phyloP scores from a whole-genome alignment of 805 yeast species.

The Spathaspora gorwiae region DNA sequence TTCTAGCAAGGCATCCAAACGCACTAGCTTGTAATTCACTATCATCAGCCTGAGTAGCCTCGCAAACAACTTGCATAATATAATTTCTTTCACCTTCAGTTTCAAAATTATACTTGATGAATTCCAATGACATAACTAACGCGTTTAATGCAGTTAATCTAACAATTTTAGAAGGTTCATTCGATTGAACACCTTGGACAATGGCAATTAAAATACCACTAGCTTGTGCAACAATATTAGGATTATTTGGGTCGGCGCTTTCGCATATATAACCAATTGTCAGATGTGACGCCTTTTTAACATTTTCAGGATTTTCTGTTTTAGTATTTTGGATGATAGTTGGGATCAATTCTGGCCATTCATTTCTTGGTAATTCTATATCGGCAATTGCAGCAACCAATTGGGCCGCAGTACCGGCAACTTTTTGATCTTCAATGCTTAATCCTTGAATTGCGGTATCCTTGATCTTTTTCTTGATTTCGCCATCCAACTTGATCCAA shows the following conservation, averaged over 20 bases:
- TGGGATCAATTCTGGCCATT: conserved; percentile 85
- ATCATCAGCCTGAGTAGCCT: conserved; percentile 90
- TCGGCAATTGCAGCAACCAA: conserved; percentile 96
- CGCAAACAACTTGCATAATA: conserved; percentile 98
- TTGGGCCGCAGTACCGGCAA: conserved; percentile 87
- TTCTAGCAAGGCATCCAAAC: conserved; percentile 89
- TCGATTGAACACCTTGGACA: conserved; percentile 89
- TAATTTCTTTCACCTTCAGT: conserved; percentile 93
- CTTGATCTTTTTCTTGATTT: conserved; percentile 61
- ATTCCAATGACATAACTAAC: conserved; percentile 82
- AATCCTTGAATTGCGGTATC: conserved; percentile 54
- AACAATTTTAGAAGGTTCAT: conserved; percentile 71
- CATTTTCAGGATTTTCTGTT: conserved; percentile 67
- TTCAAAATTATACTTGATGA: conserved; percentile 82
- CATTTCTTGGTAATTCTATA: conserved; percentile 80
- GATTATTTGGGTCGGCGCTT: conserved; percentile 78
- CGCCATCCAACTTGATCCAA: conserved; percentile 63
- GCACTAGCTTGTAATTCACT: conserved; percentile 87
- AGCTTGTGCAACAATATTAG: conserved; percentile 75
- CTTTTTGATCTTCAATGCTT: conserved; percentile 63
- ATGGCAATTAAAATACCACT: conserved; percentile 92
- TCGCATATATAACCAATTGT: conserved; percentile 97
- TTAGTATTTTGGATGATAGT: conserved; percentile 83
- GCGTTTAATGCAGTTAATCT: conserved; percentile 91
- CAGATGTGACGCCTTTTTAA: conserved; percentile 81